Evolutionary conservation across 306 rosid species (phyloP).

Genomic region (Cicer cuneatum): DNA sequence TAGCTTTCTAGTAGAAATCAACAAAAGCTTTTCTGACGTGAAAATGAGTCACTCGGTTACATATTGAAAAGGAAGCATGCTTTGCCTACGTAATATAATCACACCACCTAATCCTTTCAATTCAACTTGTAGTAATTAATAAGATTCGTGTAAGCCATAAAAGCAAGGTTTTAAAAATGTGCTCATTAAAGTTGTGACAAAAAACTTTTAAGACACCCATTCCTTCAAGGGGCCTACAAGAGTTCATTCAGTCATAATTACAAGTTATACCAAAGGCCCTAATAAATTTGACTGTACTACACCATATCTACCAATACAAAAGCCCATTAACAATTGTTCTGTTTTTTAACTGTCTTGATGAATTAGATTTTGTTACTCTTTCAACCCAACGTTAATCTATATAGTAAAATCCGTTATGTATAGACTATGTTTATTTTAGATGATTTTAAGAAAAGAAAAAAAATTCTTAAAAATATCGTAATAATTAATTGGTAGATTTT

Average conservation of each 20-base stretch:
- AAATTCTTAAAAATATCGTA: too few relatives aligned
- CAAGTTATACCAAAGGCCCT: conserved; percentile 18
- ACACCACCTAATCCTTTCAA: conserved; percentile 54
- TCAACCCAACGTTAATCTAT: conserved; percentile 10
- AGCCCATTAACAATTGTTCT: neutral
- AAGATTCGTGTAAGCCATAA: conserved; percentile 54
- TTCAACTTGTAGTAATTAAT: conserved; percentile 44
- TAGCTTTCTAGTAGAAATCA: conserved; percentile 55
- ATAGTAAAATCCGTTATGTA: neutral
- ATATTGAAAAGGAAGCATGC: conserved; percentile 63
- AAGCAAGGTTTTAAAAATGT: conserved; percentile 50
- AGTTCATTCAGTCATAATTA: conserved; percentile 43
- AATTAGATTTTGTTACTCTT: neutral
- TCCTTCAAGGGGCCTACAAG: conserved; percentile 50
- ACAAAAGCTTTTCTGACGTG: conserved; percentile 52
- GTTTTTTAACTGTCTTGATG: neutral
- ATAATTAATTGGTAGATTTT: too few relatives aligned
- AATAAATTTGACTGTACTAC: neutral
- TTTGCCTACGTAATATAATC: conserved; percentile 64
- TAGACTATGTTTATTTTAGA: too few relatives aligned
- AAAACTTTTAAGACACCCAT: conserved; percentile 57
- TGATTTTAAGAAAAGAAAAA: too few relatives aligned
- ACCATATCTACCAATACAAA: neutral
- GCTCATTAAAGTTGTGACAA: conserved; percentile 65
- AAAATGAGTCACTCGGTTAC: conserved; percentile 51